These are phyloP conservation scores for Cyclotella choctawhatcheeana DNA, from an alignment of 108 stramenopile genomes.

Conservation along the genomic window DNA sequence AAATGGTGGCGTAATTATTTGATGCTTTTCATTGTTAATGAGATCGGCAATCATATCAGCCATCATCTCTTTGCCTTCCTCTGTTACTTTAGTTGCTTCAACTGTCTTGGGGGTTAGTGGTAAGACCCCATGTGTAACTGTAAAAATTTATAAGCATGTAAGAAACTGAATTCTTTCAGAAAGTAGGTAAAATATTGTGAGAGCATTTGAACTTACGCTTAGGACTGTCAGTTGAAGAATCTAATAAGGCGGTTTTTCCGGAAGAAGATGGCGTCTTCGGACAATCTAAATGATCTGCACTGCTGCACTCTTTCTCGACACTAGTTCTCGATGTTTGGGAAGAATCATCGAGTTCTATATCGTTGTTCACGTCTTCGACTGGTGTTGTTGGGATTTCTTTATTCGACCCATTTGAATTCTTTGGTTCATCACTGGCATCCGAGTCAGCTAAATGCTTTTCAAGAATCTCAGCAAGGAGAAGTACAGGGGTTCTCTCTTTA, in stretches of 20 bases:
- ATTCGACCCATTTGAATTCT: not conserved
- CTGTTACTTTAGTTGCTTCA: conserved; percentile 38
- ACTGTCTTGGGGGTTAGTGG: conserved; percentile 32
- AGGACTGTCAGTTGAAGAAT: not conserved
- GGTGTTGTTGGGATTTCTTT: not conserved
- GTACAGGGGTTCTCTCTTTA: conserved; percentile 88
- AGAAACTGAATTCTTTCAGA: not conserved
- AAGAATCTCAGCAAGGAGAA: conserved; percentile 73
- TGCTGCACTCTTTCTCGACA: not conserved
- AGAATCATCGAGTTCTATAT: conserved; percentile 1
- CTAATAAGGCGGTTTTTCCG: not conserved
- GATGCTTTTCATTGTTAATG: conserved; percentile 30
- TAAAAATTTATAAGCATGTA: not conserved
- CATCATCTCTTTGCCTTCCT: conserved; percentile 54
- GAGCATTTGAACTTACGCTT: conserved; percentile 22
- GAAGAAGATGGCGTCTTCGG: conserved; percentile 2
- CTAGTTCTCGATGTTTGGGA: not conserved
- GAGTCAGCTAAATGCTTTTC: conserved; percentile 19
- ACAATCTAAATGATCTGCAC: not conserved
- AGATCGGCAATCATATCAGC: conserved; percentile 54
- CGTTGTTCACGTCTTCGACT: not conserved
- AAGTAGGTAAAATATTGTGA: not conserved
- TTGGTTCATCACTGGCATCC: not conserved
- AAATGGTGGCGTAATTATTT: conserved; percentile 17
- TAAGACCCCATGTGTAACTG: conserved; percentile 35